phyloP scores from a whole-genome alignment of 768 basidiomycete genomes.

The Macrocybe gigantea region DNA sequence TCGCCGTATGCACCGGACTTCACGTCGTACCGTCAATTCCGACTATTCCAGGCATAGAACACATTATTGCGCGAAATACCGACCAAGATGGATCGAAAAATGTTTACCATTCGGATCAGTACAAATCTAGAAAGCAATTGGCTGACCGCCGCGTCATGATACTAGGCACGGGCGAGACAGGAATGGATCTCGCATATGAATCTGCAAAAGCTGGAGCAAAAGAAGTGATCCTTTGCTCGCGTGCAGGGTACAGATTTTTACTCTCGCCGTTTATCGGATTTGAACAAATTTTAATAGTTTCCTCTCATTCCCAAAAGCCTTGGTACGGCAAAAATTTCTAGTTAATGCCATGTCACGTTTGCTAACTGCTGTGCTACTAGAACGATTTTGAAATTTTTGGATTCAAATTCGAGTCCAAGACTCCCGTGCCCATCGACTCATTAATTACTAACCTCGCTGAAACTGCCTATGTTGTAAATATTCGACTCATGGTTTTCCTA shows the following conservation, averaged over 20 bases:
- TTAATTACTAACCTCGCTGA: constrained; percentile 57
- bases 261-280: neutral
- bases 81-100: constrained; percentile 13
- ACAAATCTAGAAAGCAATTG: constrained; percentile 43
- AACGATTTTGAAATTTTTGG: constrained; percentile 56
- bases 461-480: constrained; percentile 42
- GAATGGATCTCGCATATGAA: constrained; percentile 53
- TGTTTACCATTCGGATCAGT: constrained; percentile 44
- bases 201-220: constrained; percentile 43
- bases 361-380: constrained; percentile 11
- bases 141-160: constrained; percentile 43
- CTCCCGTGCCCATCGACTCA: constrained; percentile 36
- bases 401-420: constrained; percentile 32
- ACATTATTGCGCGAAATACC: constrained; percentile 20
- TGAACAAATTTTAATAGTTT: constrained; percentile 26
- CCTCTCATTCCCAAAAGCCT: constrained; percentile 52
- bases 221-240: constrained; percentile 46
- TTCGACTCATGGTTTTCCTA: neutral
- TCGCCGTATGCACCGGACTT: constrained; percentile 51
- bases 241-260: constrained; percentile 33
- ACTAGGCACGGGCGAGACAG: constrained; percentile 58
- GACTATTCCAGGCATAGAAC: constrained; percentile 40
- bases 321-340: constrained; percentile 22
- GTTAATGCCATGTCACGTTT: neutral
- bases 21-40: constrained; percentile 52